Base-by-base conservation (phyloP, 2,329 filamentous ascomycete genomes). In the Purpureocillium takamizusanense region DNA sequence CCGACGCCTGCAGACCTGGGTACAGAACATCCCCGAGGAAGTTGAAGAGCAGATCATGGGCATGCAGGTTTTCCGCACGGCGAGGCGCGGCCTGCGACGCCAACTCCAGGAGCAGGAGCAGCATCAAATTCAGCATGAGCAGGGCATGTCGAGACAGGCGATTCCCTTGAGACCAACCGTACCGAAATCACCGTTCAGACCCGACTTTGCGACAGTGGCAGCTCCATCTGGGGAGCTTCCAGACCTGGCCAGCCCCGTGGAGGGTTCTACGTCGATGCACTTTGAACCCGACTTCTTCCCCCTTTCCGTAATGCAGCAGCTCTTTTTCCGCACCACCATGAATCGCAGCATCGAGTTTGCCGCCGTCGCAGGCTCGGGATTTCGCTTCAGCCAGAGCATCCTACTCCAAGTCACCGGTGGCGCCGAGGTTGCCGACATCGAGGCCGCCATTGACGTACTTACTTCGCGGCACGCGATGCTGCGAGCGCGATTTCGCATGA, bases 381-480 rank as follows among this genome's bases (percentile, higher is more conserved):
- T 66, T 42, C 62, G 69, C 3, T 74, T 71, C 45, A 74, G 72
- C 42, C 69, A 70, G 45, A 72, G 70, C 42, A 53, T 73, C 7
- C 51, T 74, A 3, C 54, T 76, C 4, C 60, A 61, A 11, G 50
- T 74, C 27, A 68, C 61, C 36, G 62, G 58, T 39, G 55, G 53
- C 23, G 60, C 61, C 11, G 56, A 57, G 1, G 45, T 66, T 0
- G 60, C 66, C 10, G 67, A 72, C 36, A 52, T 74, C 12, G 63
- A 65, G 14, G 65, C 65, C 4, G 70, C 71, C 2, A 46, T 74
- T 15, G 65, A 69, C 41, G 64, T 69, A 2, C 49, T 74, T 4
- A 67, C 72, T 2, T 60, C 59, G 3, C 67, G 71, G 21, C 71
- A 75, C 42, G 55, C 67, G 13, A 74, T 74, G 70, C 60, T 75